phyloP scores from a whole-genome alignment of 768 basidiomycete species.

The Leccinum truebloodii region DNA sequence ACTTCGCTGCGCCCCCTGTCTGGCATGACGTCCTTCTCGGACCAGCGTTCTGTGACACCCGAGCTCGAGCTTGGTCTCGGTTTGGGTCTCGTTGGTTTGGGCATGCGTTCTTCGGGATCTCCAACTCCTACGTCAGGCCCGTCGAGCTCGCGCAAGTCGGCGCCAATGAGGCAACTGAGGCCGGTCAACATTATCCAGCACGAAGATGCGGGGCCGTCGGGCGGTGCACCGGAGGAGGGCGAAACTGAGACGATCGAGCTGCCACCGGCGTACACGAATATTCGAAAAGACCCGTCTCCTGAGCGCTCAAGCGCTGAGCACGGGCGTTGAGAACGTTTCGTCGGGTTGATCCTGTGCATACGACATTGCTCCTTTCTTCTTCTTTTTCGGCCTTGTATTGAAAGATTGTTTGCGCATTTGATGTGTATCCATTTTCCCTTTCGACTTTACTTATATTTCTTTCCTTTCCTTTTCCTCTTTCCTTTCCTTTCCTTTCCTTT shows the following conservation, averaged over 20 bases:
- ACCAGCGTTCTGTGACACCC: conserved; percentile 48
- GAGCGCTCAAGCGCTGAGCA: not conserved
- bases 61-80: conserved; percentile 32
- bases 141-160: conserved; percentile 37
- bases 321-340: not conserved
- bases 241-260: conserved; percentile 76
- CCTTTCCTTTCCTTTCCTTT: not conserved
- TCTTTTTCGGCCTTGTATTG: not conserved
- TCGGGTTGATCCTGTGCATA: not conserved
- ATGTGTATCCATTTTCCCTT: not conserved
- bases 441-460: not conserved
- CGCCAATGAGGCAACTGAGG: conserved; percentile 51
- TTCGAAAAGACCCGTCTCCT: conserved; percentile 31
- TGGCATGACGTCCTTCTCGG: conserved; percentile 30
- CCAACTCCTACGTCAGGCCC: conserved; percentile 12
- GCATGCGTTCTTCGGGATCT: conserved; percentile 19
- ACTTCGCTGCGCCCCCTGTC: conserved; percentile 30
- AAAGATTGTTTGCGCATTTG: not conserved
- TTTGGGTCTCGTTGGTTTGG: not conserved
- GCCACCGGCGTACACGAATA: conserved; percentile 79
- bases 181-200: conserved; percentile 84
- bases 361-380: not conserved
- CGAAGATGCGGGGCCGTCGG: conserved; percentile 67
- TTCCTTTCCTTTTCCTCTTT: not conserved
- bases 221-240: conserved; percentile 24